These are phyloP conservation scores for Suillus alpinus DNA, from an alignment of 768 basidiomycete species.

Conservation along the genomic window DNA sequence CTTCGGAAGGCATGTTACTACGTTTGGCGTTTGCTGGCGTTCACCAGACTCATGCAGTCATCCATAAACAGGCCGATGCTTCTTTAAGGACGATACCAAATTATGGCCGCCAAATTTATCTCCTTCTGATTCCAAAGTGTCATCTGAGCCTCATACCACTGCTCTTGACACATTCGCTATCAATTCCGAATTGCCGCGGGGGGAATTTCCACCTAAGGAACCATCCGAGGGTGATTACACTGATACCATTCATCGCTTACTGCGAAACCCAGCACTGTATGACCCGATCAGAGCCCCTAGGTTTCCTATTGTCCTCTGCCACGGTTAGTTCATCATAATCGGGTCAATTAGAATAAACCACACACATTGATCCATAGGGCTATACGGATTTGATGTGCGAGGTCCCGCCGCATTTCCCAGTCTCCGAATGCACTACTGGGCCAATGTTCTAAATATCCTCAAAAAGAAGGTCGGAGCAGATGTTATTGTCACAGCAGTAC, in stretches of 20 bases:
- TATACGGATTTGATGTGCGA: slow-evolving; percentile 93
- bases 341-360: neutral
- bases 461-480: slow-evolving; percentile 83
- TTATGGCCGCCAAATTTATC: neutral
- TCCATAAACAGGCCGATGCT: neutral
- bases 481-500: slow-evolving; percentile 94
- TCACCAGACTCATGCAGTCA: neutral
- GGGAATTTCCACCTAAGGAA: slow-evolving; percentile 2
- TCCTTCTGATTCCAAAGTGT: neutral
- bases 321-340: slow-evolving; percentile 55
- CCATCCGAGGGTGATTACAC: slow-evolving; percentile 16
- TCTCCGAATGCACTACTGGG: slow-evolving; percentile 92
- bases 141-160: neutral
- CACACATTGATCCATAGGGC: slow-evolving; percentile 43
- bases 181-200: neutral
- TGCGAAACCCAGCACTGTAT: slow-evolving; percentile 74
- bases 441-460: slow-evolving; percentile 77
- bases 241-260: slow-evolving; percentile 66
- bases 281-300: slow-evolving; percentile 79
- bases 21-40: neutral
- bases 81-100: neutral
- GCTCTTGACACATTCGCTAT: neutral
- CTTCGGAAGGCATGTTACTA: neutral
- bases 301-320: slow-evolving; percentile 92
- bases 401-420: slow-evolving; percentile 82